Percentiles rank a stretch among this genome's conserved stretches.
These are phyloP conservation scores for Quercus tomentella DNA, from an alignment of 331 rosid species.

Conservation along the genomic window DNA sequence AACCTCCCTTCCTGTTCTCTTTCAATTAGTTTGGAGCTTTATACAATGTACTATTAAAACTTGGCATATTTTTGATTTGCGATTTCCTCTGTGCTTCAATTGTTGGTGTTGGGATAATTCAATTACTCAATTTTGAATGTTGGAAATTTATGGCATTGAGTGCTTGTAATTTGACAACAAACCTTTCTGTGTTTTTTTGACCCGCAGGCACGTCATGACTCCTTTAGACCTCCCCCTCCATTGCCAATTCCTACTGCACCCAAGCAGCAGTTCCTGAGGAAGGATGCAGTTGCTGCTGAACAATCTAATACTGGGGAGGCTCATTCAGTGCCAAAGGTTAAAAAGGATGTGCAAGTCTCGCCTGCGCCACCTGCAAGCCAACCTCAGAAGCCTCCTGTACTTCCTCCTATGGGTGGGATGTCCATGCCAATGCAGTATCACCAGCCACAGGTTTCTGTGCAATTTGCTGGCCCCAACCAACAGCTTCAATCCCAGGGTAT, in stretches of 20 bases:
- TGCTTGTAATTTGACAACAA: background rate
- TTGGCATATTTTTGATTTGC: background rate
- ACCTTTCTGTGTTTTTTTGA: slow-evolving; percentile 15
- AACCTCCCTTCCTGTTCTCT: background rate
- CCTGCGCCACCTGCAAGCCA: slow-evolving; percentile 44
- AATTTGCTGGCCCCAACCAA: slow-evolving; percentile 71
- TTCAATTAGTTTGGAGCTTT: background rate
- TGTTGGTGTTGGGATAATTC: background rate
- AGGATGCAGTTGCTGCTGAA: slow-evolving; percentile 43
- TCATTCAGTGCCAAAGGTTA: slow-evolving; percentile 44
- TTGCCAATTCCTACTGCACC: slow-evolving; percentile 59
- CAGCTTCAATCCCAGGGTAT: slow-evolving; percentile 79
- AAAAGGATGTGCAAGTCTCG: slow-evolving; percentile 48
- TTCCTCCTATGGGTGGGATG: slow-evolving; percentile 51
- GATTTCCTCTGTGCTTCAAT: background rate
- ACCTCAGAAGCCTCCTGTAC: slow-evolving; percentile 58
- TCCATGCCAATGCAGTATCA: slow-evolving; percentile 63
- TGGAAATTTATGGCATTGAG: background rate
- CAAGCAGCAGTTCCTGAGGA: slow-evolving; percentile 61
- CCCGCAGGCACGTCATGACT: slow-evolving; percentile 61
- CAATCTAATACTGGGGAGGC: slow-evolving; percentile 42
- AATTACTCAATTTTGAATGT: background rate
- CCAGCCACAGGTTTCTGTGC: slow-evolving; percentile 61
- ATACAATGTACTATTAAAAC: background rate
- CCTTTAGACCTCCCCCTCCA: slow-evolving; percentile 43